These are phyloP conservation scores for Acidomyces sp. DNA, from an alignment of 495 filamentous ascomycete genomes.

Conservation along the genomic window DNA sequence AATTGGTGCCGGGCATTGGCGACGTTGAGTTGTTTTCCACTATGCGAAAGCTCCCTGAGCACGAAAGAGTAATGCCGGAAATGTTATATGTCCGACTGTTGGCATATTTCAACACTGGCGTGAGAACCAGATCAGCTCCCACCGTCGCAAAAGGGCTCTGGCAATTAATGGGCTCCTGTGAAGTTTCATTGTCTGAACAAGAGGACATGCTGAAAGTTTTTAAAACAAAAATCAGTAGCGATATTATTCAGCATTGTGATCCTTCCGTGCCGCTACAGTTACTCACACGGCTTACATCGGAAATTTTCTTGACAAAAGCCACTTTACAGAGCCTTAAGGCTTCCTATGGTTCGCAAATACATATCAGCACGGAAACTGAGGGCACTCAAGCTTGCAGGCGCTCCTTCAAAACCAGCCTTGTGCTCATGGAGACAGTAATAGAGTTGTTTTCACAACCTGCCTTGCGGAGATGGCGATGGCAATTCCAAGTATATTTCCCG, in stretches of 20 bases:
- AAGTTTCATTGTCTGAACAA: conserved; percentile 15
- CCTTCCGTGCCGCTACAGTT: conserved; percentile 26
- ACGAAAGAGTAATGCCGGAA: conserved; percentile 6
- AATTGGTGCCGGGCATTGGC: conserved; percentile 15
- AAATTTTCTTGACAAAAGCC: not conserved
- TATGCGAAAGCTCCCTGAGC: conserved; percentile 6
- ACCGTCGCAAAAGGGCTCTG: conserved; percentile 8
- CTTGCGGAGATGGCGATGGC: conserved; percentile 9
- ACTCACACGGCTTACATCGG: conserved; percentile 12
- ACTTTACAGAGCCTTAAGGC: too few relatives aligned
- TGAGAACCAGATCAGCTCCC: not conserved
- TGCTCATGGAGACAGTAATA: too few relatives aligned
- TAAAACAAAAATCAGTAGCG: conserved; percentile 19
- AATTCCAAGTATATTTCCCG: conserved; percentile 2
- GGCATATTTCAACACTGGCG: not conserved
- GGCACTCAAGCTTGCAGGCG: too few relatives aligned
- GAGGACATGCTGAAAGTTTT: conserved; percentile 19
- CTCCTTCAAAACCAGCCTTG: too few relatives aligned
- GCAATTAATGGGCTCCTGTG: conserved; percentile 14
- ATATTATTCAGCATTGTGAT: conserved; percentile 22
- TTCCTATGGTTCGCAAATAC: too few relatives aligned
- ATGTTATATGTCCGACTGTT: conserved; percentile 13
- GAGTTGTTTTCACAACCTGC: conserved; percentile 1
- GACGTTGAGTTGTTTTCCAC: conserved; percentile 11
- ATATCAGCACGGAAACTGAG: too few relatives aligned